Base-by-base conservation (phyloP, 1,284 basidiomycete species). In the Heterobasidion irregulare region DNA sequence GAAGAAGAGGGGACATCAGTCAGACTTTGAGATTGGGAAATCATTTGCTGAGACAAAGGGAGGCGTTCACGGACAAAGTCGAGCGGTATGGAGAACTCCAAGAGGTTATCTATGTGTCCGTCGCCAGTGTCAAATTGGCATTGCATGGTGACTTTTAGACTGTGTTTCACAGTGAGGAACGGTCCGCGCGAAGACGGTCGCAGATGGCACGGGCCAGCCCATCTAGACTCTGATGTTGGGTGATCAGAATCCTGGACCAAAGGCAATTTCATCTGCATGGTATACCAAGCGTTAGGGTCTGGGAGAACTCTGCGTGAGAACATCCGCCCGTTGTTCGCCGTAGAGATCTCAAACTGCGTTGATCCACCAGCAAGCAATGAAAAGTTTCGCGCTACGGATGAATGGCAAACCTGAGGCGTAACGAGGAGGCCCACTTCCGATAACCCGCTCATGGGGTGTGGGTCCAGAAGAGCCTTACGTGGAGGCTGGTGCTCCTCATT, bases 401-500 rank as follows among this genome's bases (percentile, higher is more conserved):
- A 52, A 12, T 65, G 62, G 52, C 51, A 12, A 38, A 70, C 63
- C 47, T 60, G 46, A 47, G 62, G 38, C 32, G 65, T 49, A 50
- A 65, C 58, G 19, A 74, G 57, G 32, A 86, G 65, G 8, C 80
- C 81, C 36, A 79, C 66, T 18, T 82, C 77, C 60, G 80, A 85
- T 26, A 88, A 61, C 6, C 73, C 63, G 41, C 74, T 70, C 43
- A 84, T 62, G 9, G 77, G 72, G 60, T 86, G 81, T 1, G 80
- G 68, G 46, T 73, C 65, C 15, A 74, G 76, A 32, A 91, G 71
- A 7, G 83, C 79, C 47, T 71, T 57, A 51, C 72, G 67, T 7
- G 89, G 89, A 19, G 88, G 87, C 60, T 91, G 88, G 51, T 74
- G 65, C 4, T 71, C 66, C 45, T 61, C 59, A 2, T 76, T 69